These are phyloP conservation scores for Dendrobium huoshanense DNA, from an alignment of 106 monocot species.

Conservation along the genomic window DNA sequence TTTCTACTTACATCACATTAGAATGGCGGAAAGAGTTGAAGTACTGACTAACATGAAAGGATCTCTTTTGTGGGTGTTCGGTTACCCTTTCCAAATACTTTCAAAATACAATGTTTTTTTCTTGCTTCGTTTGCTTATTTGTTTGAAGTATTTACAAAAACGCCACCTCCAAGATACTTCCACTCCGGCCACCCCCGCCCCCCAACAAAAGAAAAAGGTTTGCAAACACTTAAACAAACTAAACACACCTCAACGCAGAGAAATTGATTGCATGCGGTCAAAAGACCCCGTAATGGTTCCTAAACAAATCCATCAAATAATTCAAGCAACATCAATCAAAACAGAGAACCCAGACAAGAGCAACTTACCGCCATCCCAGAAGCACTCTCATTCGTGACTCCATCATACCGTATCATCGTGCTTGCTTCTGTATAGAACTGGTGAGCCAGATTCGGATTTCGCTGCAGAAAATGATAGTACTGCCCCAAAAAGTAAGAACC, in stretches of 20 bases:
- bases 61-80: too few relatives aligned
- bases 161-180: too few relatives aligned
- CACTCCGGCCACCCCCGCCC: too few relatives aligned
- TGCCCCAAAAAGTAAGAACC: slow-evolving; percentile 50
- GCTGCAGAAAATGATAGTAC: slow-evolving; percentile 54
- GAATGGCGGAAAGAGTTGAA: too few relatives aligned
- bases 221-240: neutral
- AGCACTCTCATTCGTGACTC: slow-evolving; percentile 22
- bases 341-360: neutral
- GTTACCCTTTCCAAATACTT: too few relatives aligned
- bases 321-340: neutral
- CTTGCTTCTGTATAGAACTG: slow-evolving; percentile 64
- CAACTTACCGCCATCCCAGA: slow-evolving; percentile 33
- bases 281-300: neutral
- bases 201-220: neutral
- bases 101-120: too few relatives aligned
- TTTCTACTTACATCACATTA: too few relatives aligned
- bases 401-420: slow-evolving; percentile 49
- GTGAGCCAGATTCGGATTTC: slow-evolving; percentile 33
- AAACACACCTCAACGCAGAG: neutral
- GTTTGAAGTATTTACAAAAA: too few relatives aligned
- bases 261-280: neutral
- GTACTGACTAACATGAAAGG: too few relatives aligned
- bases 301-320: neutral
- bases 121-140: too few relatives aligned